phyloP scores from a whole-genome alignment of 2,329 filamentous ascomycete species.

The Claviceps capensis region DNA sequence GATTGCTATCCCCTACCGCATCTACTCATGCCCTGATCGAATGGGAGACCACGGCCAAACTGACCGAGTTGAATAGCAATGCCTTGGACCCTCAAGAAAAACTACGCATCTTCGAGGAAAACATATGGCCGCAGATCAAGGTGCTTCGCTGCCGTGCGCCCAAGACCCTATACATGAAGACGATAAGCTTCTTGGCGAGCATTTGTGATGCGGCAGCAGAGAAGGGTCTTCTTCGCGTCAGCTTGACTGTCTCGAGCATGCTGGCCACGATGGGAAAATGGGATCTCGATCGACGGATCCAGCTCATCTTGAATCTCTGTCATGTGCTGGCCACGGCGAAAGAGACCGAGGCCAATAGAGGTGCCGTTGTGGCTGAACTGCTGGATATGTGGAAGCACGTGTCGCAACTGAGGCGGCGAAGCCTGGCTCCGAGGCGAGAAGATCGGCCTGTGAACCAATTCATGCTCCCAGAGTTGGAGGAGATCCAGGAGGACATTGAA shows the following conservation, averaged over 20 bases:
- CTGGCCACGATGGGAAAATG: slow-evolving; percentile 14
- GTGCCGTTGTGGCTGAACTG: slow-evolving; percentile 15
- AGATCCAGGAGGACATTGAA: slow-evolving; percentile 13
- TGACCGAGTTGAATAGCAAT: slow-evolving; percentile 14
- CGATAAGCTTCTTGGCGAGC: slow-evolving; percentile 11
- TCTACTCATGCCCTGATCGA: slow-evolving; percentile 9
- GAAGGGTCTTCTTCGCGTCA: slow-evolving; percentile 7
- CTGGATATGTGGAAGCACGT: slow-evolving; percentile 24
- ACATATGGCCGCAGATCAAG: slow-evolving; percentile 19
- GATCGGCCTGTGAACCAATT: slow-evolving; percentile 10
- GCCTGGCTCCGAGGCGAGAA: slow-evolving; percentile 9
- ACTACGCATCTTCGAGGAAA: slow-evolving; percentile 13
- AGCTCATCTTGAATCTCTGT: slow-evolving; percentile 21
- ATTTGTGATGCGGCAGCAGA: slow-evolving; percentile 9
- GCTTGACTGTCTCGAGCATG: slow-evolving; percentile 15
- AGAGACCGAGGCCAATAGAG: slow-evolving; percentile 7
- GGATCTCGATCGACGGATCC: slow-evolving; percentile 15
- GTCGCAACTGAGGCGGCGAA: slow-evolving; percentile 19
- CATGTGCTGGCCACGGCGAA: slow-evolving; percentile 9
- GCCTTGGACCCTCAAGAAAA: slow-evolving; percentile 7
- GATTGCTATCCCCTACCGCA: slow-evolving; percentile 1
- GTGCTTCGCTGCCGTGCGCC: slow-evolving; percentile 15
- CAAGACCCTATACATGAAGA: slow-evolving; percentile 14
- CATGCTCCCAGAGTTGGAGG: slow-evolving; percentile 16
- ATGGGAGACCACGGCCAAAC: slow-evolving; percentile 17